Base-by-base conservation (phyloP, 169 alveolate species). In the Plasmodium chabaudi region DNA sequence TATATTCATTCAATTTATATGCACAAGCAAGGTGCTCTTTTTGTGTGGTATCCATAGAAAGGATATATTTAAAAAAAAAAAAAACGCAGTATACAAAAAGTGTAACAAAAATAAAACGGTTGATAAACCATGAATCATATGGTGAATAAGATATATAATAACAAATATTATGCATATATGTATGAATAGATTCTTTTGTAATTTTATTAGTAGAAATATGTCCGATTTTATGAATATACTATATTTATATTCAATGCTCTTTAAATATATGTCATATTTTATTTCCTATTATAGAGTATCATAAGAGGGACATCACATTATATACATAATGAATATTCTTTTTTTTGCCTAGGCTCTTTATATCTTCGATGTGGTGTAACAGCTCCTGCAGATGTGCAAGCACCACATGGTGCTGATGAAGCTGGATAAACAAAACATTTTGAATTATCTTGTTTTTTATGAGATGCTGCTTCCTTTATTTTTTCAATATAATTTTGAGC, bases 321-420 rank as follows among this genome's bases (percentile, higher is more conserved):
- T 68, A 75, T 21, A 53, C 88, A 75, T 34, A 75, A 23, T 13
- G 88, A 75, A 75, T 75, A 75, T 63, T 75, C 69, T 56, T 75
- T 75, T 68, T 75, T 75, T 51, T 57, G 61, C 42, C 88, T 75
- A 56, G 77, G 77, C 17, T 75, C 88, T 49, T 57, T 75, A 44
- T 61, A 75, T 53, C 96, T 69, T 17, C 97, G 90, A 61, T 93
- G 90, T 0, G 97, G 97, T 44, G 92, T 77, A n/a, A 93, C 93
- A 13, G 97, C 96, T 6, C 97, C 97, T 44, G 97, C 97, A 44
- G 95, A 90, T 39, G 97, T 94, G 87, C 97, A 95, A 9, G 96
- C 94, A 19, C 97, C 97, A 49, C 93, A 93, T 15, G 97, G 96
- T 19, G 96, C 93, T 13, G 90, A 84, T 25, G 94, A 92, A 53